These are phyloP conservation scores for Monosporascus sp. DNA, from an alignment of 2,329 filamentous ascomycete species.

Conservation along the genomic window DNA sequence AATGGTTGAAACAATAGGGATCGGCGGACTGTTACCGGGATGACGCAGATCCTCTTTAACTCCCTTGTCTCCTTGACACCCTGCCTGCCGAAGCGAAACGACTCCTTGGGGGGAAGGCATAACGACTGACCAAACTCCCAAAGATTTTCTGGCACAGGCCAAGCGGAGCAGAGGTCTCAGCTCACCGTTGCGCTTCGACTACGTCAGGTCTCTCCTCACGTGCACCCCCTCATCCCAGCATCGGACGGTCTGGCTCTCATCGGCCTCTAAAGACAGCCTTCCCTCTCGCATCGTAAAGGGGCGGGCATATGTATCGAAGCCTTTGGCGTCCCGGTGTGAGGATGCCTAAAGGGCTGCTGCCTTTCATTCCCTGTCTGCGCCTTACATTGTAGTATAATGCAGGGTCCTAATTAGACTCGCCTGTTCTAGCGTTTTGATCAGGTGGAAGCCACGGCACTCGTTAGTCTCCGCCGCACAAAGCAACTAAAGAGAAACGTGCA, in stretches of 20 bases:
- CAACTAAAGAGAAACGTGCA: conserved; percentile 12
- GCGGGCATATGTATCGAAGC: not conserved
- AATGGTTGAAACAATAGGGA: conserved; percentile 3
- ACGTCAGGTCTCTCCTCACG: not conserved
- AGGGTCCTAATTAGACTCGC: no score
- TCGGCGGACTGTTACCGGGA: conserved; percentile 4
- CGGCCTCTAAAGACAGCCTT: not conserved
- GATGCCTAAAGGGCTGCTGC: no score
- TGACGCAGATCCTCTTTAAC: conserved; percentile 5
- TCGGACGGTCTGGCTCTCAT: not conserved
- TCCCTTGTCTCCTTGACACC: conserved; percentile 17
- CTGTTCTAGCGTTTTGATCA: no score
- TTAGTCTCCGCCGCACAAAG: no score
- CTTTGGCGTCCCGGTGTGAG: no score
- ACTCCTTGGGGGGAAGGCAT: conserved; percentile 16
- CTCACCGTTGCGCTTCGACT: not conserved
- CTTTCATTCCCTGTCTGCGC: no score
- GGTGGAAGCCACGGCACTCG: no score
- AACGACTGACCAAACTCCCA: conserved; percentile 17
- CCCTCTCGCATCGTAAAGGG: not conserved
- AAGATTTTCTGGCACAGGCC: conserved; percentile 17
- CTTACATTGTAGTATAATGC: no score
- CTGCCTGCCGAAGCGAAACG: conserved; percentile 16
- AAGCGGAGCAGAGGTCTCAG: conserved; percentile 8
- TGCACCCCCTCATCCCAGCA: not conserved